Evolutionary conservation across 192 early-diverging fungal species (phyloP), one percentile per base, ranked within the genome.

Genomic region (Backusella liffmaniae): DNA sequence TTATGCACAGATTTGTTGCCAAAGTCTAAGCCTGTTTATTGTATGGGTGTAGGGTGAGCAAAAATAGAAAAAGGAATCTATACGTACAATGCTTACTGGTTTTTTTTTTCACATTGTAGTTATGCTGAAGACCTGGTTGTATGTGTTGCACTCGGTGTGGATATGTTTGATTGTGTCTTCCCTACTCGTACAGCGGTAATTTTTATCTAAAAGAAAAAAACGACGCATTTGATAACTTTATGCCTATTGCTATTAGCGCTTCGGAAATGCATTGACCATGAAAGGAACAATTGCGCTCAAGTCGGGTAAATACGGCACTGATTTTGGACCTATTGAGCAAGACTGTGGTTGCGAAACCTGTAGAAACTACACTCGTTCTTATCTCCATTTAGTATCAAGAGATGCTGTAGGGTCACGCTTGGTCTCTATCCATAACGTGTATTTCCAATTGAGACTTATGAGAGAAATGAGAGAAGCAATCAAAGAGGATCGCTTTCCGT

Each of bases 111-210:
- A 13, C 5, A 2, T n/a, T 72, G 10, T 79, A 86, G 86, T 12
- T 90, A 95, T 68, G 92, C 93, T 3, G 93, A 93, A 73, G 93
- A 96, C 78, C 76, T 95, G 76, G 93, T 96, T 4, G 92, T 96
- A 0, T 94, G 95, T 86, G 89, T 90, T 30, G 93, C 95, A 32
- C 83, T 96, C 75, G 95, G 95, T 35, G 93, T 96, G 36, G 93
- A 96, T 80, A 94, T 95, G 93, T 96, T 92, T 80, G 95, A 96
- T 78, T 96, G 95, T 82, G 95, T 96, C 23, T 96, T 92, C 78
- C 95, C 95, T 0, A 96, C 95, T 2, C 88, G 95, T 49, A 96
- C 95, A 23, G 95, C 95, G 8, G 86, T 87, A 82, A 77, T 78
- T 80, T 35, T 15, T 56, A 12, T 35, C 10, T 56, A 12, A 18